Base-by-base conservation (phyloP, 208 protist species). In the Leishmania lainsoni region DNA sequence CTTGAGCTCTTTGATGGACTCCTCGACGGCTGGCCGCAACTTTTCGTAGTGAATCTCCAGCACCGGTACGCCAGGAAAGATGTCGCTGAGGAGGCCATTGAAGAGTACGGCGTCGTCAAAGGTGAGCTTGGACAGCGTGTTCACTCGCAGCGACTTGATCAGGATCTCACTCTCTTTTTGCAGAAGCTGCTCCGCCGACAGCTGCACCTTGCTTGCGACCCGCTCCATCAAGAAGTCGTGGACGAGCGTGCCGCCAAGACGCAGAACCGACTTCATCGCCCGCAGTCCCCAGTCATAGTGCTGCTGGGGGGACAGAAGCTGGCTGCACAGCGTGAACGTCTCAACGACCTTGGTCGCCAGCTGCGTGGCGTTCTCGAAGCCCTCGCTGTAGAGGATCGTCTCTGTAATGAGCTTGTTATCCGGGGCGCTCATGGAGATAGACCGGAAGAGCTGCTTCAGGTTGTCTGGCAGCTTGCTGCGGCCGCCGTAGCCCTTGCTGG, bases 251-350 rank as follows among this genome's bases (percentile, higher is more conserved):
- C 98, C 98, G 74, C 93, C 97, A 22, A 98, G 87, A 22, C 92
- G 92, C 79, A 99, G 89, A 26, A 99, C 94, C 65, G 98, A 95
- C 90, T 99, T 99, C 88, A 99, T 96, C 5, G 99, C 92, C 76
- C 99, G 97, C 73, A 99, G 92, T 32, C 99, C 99, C 98, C 98
- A 99, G 86, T 99, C 99, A 87, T 99, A 99, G 89, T 99, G 99
- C 83, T 99, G 97, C 89, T 99, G 98, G 63, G 91, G 86, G 10
- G 98, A 99, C 17, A 99, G 91, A 8, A 99, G 91, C 87, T 99
- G 97, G 77, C 93, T 93, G 32, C 88, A 93, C 5, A 99, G 91
- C 75, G 89, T 92, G 93, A 99, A 99, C 42, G 99, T 92, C 69
- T 93, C 87, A 42, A 99, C 98, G 26, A 98, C 95, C 89, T 99